Base-by-base conservation (phyloP, 148 eudicot genomes). In the Polygonum aviculare region DNA sequence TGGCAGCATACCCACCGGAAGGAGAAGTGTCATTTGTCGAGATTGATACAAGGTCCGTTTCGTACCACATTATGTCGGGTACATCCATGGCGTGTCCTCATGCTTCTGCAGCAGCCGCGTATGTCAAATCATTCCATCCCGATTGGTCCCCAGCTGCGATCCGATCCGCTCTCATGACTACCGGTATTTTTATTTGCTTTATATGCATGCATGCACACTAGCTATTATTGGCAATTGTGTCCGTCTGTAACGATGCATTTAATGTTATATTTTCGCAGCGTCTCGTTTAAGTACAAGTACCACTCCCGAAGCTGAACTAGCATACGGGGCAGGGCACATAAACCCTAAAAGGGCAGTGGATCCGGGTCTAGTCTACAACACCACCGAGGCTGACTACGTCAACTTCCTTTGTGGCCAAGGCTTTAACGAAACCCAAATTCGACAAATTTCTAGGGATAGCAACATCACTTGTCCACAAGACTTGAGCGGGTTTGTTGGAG, bases 111-210 rank as follows among this genome's bases (percentile, higher is more conserved):
- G 97, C 94, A 3, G 90, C 88, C 0, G 92, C 94, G 44, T 93
- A 91, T 78, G 87, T 93, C 77, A 91, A 91, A 76, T 51, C 89
- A 12, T 88, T 89, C 79, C 98, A 87, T 67, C 98, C 98, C 6
- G 80, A 78, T 9, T 93, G 98, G 98, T 93, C 98, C 0, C 87
- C 89, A 26, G 92, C 97, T 22, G 97, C 93, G 16, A 88, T 93
- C 80, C 90, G 85, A 67, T 93, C 98, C 36, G 97, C 98, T 78
- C 90, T 94, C 73, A 91, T 94, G 98, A 94, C 98, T n/a, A 91
- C 98, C 0, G 91, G 97, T 90, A 77, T 2, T 10, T 7, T 0
- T 45, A 45, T 45, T 52, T 16, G 4, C 0, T 3, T 2, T 39
- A 39, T 39, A 39, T 39, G 41, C 6, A 39, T 39, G 41, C 6